A percentile compares a stretch with the other conserved stretches of the same genome.
These are phyloP conservation scores for Aspergillus sp. DNA, from an alignment of 2,329 filamentous ascomycete genomes.

Conservation along the genomic window DNA sequence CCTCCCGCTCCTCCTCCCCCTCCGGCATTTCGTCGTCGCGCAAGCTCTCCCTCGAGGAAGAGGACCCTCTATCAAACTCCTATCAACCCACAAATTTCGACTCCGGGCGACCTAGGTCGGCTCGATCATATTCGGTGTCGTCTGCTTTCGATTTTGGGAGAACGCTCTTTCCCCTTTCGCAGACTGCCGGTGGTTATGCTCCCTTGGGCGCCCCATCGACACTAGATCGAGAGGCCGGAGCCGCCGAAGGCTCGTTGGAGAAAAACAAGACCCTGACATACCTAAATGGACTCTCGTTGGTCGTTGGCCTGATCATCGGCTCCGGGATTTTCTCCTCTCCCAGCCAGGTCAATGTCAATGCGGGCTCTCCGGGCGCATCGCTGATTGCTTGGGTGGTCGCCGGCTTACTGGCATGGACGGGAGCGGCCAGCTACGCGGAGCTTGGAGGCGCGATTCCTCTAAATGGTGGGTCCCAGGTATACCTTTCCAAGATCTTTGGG, in stretches of 20 bases:
- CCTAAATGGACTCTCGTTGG: constrained; percentile 85
- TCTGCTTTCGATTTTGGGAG: constrained; percentile 96
- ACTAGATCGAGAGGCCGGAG: constrained; percentile 54
- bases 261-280: constrained; percentile 96
- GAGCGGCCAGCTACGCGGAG: constrained; percentile 91
- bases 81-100: constrained; percentile 51
- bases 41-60: constrained; percentile 81
- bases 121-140: constrained; percentile 80
- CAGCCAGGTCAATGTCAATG: constrained; percentile 86
- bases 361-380: constrained; percentile 85
- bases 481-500: constrained; percentile 93
- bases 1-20: constrained; percentile 70
- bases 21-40: constrained; percentile 93
- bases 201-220: constrained; percentile 75
- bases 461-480: constrained; percentile 91
- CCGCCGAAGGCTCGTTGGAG: constrained; percentile 80
- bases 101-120: constrained; percentile 51
- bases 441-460: constrained; percentile 92
- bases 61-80: constrained; percentile 67
- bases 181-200: constrained; percentile 78
- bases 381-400: constrained; percentile 90
- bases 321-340: constrained; percentile 96
- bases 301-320: constrained; percentile 91
- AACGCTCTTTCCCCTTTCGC: constrained; percentile 87
- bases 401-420: constrained; percentile 93